A percentile compares a stretch with the other conserved stretches of the same genome.
Evolutionary conservation across 208 protist species (phyloP).

Genomic region (Trypanosoma congolense): DNA sequence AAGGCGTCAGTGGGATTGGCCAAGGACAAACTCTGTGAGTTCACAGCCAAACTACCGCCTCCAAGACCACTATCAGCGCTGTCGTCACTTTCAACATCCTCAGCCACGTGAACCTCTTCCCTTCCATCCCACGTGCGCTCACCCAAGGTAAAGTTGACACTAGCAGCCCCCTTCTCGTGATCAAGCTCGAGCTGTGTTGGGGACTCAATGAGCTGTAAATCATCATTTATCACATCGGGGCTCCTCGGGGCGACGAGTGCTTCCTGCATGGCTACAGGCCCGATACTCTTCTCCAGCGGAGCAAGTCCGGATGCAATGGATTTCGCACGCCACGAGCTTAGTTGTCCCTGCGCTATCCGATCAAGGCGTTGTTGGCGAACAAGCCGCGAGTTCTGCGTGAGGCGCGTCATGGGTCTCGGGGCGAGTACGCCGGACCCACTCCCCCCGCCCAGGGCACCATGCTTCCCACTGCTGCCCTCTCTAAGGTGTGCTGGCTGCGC

Average conservation of each 20-base stretch:
- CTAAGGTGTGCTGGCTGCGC: neutral
- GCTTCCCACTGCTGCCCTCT: too few species aligned
- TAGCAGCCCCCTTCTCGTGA: neutral
- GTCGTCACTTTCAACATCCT: constrained; percentile 2
- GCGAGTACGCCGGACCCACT: neutral
- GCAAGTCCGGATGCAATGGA: neutral
- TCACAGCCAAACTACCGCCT: neutral
- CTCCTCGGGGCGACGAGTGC: neutral
- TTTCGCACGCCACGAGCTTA: neutral
- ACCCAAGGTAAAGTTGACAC: neutral
- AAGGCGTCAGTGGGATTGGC: too few species aligned
- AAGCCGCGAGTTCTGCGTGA: neutral
- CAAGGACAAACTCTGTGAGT: too few species aligned
- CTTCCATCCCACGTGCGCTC: neutral
- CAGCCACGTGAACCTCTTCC: neutral
- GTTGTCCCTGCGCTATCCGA: neutral
- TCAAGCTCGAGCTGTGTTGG: neutral
- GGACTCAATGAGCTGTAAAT: neutral
- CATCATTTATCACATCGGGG: neutral
- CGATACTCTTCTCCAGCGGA: neutral
- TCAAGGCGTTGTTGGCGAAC: constrained; percentile 7
- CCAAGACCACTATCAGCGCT: neutral
- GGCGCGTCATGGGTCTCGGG: neutral
- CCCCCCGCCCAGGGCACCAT: neutral
- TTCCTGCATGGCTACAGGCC: neutral